Evolutionary conservation across 2,329 filamentous ascomycete species (phyloP).

Genomic region (Whalleya microplaca): DNA sequence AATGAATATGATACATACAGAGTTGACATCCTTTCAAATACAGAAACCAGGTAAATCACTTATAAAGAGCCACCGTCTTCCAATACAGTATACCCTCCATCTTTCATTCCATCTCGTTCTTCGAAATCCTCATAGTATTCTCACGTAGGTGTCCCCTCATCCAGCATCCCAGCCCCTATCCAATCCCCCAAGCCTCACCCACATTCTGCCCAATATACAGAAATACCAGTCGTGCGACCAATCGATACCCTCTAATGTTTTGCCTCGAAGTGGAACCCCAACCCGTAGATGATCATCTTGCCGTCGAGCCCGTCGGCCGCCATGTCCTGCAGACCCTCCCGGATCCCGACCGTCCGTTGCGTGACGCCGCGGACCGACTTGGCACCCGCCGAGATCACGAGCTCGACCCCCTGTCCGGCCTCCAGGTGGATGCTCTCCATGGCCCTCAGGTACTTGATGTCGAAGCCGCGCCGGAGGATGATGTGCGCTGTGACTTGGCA

Average conservation of each 20-base stretch:
- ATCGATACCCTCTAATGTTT: neutral
- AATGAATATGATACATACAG: too few relatives aligned
- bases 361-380: slow-evolving; percentile 3
- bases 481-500: slow-evolving; percentile 11
- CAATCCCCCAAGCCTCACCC: too few relatives aligned
- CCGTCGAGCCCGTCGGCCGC: slow-evolving; percentile 12
- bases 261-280: slow-evolving; percentile 19
- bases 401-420: slow-evolving; percentile 3
- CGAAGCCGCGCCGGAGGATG: slow-evolving; percentile 14
- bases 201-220: too few relatives aligned
- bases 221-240: neutral
- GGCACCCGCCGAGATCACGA: slow-evolving; percentile 12
- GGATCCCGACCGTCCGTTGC: slow-evolving; percentile 7
- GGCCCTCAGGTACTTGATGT: slow-evolving; percentile 2
- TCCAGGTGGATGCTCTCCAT: slow-evolving; percentile 11
- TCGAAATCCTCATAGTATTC: too few relatives aligned
- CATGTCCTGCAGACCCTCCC: slow-evolving; percentile 19
- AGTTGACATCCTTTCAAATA: too few relatives aligned
- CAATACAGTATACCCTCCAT: too few relatives aligned
- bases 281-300: slow-evolving; percentile 23
- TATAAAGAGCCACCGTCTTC: too few relatives aligned
- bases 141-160: too few relatives aligned
- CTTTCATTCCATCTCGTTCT: too few relatives aligned
- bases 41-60: too few relatives aligned
- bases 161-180: too few relatives aligned